Evolutionary conservation across 306 rosid genomes (phyloP).

Genomic region (Medicago ruthenica): DNA sequence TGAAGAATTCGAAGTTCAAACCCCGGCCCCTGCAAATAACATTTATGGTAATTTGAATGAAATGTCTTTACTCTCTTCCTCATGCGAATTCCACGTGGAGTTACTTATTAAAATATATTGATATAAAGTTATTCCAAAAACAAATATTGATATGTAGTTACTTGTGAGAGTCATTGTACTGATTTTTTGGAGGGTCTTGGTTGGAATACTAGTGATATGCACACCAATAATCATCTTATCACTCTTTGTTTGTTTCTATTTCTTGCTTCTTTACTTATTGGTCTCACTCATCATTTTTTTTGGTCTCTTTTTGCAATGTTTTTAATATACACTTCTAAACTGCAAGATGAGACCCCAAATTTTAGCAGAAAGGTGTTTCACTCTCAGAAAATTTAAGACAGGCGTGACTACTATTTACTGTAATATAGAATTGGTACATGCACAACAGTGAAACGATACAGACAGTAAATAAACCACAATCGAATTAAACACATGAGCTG

Average conservation of each 20-base stretch:
- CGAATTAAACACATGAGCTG: not conserved
- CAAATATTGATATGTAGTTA: no score
- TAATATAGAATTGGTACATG: not conserved
- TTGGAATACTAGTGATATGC: no score
- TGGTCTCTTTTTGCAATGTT: not conserved
- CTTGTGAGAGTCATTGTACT: no score
- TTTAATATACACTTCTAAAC: not conserved
- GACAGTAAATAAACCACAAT: constrained; percentile 12
- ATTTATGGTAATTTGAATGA: no score
- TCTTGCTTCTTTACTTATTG: not conserved
- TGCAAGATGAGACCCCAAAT: not conserved
- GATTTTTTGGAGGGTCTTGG: no score
- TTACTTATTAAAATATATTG: no score
- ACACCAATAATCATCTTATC: no score
- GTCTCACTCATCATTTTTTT: not conserved
- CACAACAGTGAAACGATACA: not conserved
- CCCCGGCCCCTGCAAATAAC: no score
- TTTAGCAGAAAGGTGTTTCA: not conserved
- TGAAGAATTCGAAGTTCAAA: no score
- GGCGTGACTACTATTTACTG: not conserved
- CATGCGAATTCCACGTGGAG: no score
- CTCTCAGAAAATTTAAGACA: not conserved
- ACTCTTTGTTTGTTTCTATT: not conserved
- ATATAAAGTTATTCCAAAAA: no score
- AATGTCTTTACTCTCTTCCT: no score